Evolutionary conservation across 1,139 yeast genomes (phyloP), one percentile per base, ranked within the genome.

Genomic region (Hemisphaericaspora lyxosophila): DNA sequence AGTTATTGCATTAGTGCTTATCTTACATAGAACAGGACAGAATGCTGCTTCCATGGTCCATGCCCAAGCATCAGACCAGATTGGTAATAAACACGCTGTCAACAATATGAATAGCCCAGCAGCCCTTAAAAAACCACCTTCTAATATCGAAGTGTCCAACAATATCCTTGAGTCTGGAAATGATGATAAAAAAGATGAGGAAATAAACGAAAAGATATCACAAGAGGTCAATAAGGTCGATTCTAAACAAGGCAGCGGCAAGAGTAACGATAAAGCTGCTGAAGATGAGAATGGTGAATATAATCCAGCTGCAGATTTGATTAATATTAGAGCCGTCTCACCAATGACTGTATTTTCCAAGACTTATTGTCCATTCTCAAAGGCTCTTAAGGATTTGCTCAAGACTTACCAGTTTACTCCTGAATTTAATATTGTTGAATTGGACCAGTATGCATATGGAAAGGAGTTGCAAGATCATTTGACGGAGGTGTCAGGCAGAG

Each of bases 311-410:
- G 69, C 72, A 46, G 92, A 79, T 49, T 75, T 81, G 46, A 60
- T 73, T 26, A 73, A 70, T 39, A 82, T 85, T 33, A 59, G 89
- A 41, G 53, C 74, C 2, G 54, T 79, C 39, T 68, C 88, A 1
- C 96, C 96, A 11, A 75, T 85, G 60, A 80, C 82, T 44, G 71
- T 84, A 4, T 84, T 84, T 51, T 80, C 88, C 41, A 85, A 85
- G 57, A 72, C 84, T 0, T 72, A 66, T 53, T 84, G 92, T 59
- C 96, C 96, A 26, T 87, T 70, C 59, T 85, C 95, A 18, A 77
- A 75, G 54, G 70, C 67, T 36, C 74, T 89, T 50, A 92, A 90
- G 66, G 70, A 74, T 24, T 66, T 89, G 33, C 68, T 92, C 36
- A 77, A 75, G 18, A 76, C 79, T 48, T 89, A 87, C 62, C 73